Conservation (phyloP, 1,284 basidiomycete genomes). For the Sanguinoderma infundibulare region DNA sequence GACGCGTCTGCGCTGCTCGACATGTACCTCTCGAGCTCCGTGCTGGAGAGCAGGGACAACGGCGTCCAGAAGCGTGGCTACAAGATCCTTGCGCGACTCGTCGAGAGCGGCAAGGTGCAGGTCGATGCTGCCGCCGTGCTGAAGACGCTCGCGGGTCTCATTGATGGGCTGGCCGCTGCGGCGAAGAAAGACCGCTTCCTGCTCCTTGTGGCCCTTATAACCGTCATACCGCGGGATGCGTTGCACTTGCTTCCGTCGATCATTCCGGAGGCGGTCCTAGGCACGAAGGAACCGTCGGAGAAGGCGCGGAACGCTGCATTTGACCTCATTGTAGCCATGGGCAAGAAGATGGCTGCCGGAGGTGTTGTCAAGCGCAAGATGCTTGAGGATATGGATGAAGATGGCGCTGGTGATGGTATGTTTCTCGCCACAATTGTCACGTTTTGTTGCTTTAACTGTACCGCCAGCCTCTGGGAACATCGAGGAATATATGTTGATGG, state of each 20-base stretch:
- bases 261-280: conserved; percentile 95
- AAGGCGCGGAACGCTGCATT: conserved; percentile 91
- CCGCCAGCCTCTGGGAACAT: conserved; percentile 73
- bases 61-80: conserved; percentile 97
- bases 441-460: conserved; percentile 3
- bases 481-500: conserved; percentile 96
- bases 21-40: conserved; percentile 59
- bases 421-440: conserved; percentile 3
- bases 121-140: conserved; percentile 65
- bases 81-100: conserved; percentile 80
- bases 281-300: conserved; percentile 97
- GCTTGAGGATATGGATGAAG: conserved; percentile 84
- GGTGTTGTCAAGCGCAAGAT: conserved; percentile 83
- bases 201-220: conserved; percentile 78
- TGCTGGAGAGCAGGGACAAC: conserved; percentile 78
- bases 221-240: conserved; percentile 69
- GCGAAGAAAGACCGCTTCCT: conserved; percentile 94
- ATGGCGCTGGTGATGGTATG: conserved; percentile 62
- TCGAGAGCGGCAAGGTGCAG: conserved; percentile 63
- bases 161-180: conserved; percentile 75
- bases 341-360: conserved; percentile 88
- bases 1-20: conserved; percentile 71
- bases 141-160: conserved; percentile 64
- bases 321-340: conserved; percentile 91
- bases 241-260: conserved; percentile 89